phyloP scores from a whole-genome alignment of 257 asterid species.

The Prunella vulgaris region DNA sequence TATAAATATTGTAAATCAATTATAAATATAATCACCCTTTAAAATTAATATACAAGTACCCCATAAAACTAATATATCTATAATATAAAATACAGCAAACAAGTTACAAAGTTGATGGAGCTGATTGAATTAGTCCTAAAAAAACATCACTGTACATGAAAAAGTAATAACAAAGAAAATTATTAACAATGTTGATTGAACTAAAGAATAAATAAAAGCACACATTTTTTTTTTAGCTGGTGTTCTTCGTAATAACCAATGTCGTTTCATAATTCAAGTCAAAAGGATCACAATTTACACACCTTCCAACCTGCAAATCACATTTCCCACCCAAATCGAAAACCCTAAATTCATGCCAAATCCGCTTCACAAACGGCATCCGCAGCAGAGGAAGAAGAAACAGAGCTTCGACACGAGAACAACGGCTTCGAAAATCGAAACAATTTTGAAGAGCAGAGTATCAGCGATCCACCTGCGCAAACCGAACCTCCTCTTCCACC shows the following conservation, averaged over 20 bases:
- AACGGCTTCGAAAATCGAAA: conserved; percentile 54
- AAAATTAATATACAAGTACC: too few relatives aligned
- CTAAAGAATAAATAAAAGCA: not conserved
- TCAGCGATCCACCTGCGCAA: conserved; percentile 56
- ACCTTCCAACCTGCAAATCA: not conserved
- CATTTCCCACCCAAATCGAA: not conserved
- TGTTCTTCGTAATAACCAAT: not conserved
- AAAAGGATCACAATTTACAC: not conserved
- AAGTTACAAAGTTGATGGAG: not conserved
- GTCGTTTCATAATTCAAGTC: not conserved
- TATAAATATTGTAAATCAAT: too few relatives aligned
- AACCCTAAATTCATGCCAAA: not conserved
- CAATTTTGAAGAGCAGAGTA: conserved; percentile 50
- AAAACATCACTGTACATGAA: not conserved
- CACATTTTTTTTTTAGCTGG: not conserved
- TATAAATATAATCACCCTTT: too few relatives aligned
- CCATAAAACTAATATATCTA: too few relatives aligned
- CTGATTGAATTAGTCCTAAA: not conserved
- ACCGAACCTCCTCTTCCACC: conserved; percentile 59
- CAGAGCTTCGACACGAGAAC: conserved; percentile 48
- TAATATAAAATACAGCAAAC: not conserved
- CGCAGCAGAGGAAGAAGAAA: conserved; percentile 74
- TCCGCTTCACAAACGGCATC: conserved; percentile 45
- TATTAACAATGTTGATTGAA: not conserved
- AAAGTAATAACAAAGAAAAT: not conserved